These are phyloP conservation scores for Corylus americana DNA, from an alignment of 306 rosid species.

Conservation along the genomic window DNA sequence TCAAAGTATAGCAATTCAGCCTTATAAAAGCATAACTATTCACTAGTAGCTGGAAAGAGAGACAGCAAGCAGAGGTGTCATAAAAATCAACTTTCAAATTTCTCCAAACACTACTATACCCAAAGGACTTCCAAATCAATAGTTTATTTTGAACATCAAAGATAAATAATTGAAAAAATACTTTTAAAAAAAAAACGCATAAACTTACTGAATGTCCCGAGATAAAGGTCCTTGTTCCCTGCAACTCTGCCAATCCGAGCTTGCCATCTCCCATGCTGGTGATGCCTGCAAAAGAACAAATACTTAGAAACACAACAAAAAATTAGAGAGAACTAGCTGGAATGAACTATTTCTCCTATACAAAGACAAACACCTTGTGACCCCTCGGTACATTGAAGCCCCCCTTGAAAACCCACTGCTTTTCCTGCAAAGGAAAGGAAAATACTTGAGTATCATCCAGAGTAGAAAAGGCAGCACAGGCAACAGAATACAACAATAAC, in stretches of 20 bases:
- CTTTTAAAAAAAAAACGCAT: background rate
- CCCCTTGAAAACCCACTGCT: constrained; percentile 98
- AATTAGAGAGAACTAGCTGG: background rate
- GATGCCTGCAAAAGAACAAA: constrained; percentile 60
- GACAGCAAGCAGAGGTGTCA: constrained; percentile 29
- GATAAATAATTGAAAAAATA: background rate
- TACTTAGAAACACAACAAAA: background rate
- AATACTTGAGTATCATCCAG: background rate
- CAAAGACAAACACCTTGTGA: constrained; percentile 64
- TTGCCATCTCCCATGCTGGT: constrained; percentile 99
- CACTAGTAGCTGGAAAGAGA: constrained; percentile 38
- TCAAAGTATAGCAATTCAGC: constrained; percentile 52
- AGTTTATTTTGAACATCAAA: background rate
- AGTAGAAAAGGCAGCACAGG: background rate
- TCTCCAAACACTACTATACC: constrained; percentile 10
- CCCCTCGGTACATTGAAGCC: constrained; percentile 97
- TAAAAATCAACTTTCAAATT: constrained; percentile 9
- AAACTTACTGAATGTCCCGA: constrained; percentile 89
- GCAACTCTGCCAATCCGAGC: constrained; percentile 99
- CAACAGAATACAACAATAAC: background rate
- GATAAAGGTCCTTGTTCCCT: constrained; percentile 97
- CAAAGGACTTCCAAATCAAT: background rate
- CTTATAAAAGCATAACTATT: constrained; percentile 46
- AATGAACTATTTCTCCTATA: background rate
- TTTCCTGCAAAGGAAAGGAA: constrained; percentile 58